Base-by-base conservation (phyloP, 2,329 filamentous ascomycete species). In the Microsporum canis region DNA sequence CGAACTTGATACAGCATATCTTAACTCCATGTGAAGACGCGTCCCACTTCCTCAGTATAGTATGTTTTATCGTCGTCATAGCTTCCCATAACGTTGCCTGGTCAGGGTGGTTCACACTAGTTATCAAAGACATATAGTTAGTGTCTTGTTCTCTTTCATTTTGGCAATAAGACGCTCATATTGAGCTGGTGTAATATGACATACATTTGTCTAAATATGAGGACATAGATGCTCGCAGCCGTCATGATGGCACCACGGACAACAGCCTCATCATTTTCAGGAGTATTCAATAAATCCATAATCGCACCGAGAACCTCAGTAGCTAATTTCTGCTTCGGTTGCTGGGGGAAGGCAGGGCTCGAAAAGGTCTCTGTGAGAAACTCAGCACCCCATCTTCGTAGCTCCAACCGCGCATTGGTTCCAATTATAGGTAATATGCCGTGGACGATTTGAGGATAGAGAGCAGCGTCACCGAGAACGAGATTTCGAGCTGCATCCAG, bases 1-100 rank as follows among this genome's bases (percentile, higher is more conserved):
- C 87, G 73, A 99, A 99, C 75, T 99, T 99, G 80, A 97, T 87
- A 77, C 94, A 97, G 79, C 91, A 95, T 72, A 97, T 87, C 68
- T 87, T 87, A 65, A 97, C 84, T 2, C 89, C 87, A 10, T 87
- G 81, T 12, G 84, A 78, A 17, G 89, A 86, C 49, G 80, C 82
- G 68, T 96, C 92, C 92, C 95, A 96, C 69, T 94, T 85, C 63
- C 84, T 85, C 63, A 99, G 75, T 66, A 99, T 94, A 68, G 86
- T 88, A 60, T 88, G 84, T 78, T 99, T 99, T 75, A 97, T 92
- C 8, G 85, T 82, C 60, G 84, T 81, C 84, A 97, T 95, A 65
- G 86, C 84, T 71, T 94, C 88, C 94, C 94, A 99, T 53, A 87
- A 85, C 62, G 87, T 80, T 45, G 79, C 81, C 71, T 97, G 90